Base-by-base conservation (phyloP, 305 asterid genomes). In the Fraxinus nigra region DNA sequence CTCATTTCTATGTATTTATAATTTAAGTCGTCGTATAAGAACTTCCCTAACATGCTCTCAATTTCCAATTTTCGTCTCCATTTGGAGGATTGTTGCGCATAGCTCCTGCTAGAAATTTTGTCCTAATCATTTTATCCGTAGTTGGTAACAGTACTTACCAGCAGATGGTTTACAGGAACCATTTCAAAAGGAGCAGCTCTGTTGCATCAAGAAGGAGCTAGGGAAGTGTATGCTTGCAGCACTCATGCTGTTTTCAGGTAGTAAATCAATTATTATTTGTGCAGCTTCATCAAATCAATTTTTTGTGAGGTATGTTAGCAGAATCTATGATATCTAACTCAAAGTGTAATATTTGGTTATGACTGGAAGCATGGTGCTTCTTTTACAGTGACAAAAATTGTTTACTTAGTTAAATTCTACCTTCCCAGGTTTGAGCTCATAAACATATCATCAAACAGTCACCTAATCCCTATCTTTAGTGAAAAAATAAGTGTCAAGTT, bases 161-260 rank as follows among this genome's bases (percentile, higher is more conserved):
- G 20, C 70, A 82, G 81, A 80, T 87, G 72, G 32, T 81, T 78
- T 63, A 75, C 86, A 95, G 98, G 98, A 65, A 95, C 98, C 85
- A 95, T 95, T 86, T 85, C 97, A 38, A 92, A 95, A 89, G 98
- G 98, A 72, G 98, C 98, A 72, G 97, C 94, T 74, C 84, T 93
- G 43, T 87, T 95, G 75, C 98, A 95, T 88, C 94, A 95, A 87
- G 98, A 93, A 86, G 98, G 98, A 61, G 98, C 98, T 59, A 91
- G 98, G 89, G 98, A 95, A 89, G 98, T 95, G 79, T 92, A 92
- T 86, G 98, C 98, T 63, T 95, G 98, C 92, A 87, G 93, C 89
- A 95, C 98, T 20, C 98, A 93, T 83, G 98, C 97, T 16, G 98
- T 95, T 75, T 95, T 93, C 89, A 95, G 98, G 98, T 94, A 87